A percentile compares a stretch with the other conserved stretches of the same genome.
These are phyloP conservation scores for Kwoniella dejecticola DNA, from an alignment of 768 basidiomycete species.

Conservation along the genomic window DNA sequence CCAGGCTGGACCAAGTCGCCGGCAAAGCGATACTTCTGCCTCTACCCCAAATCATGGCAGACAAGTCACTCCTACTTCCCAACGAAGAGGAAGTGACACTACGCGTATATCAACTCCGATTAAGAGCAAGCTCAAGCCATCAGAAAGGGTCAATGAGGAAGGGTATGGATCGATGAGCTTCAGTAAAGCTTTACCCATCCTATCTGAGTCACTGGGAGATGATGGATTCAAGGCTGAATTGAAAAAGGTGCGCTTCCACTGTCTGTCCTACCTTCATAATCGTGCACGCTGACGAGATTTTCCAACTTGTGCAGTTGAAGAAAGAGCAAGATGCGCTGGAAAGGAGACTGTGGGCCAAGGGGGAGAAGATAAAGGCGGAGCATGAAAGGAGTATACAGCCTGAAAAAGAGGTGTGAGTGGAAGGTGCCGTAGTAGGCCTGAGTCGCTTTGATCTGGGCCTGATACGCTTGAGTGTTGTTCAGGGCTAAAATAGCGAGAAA, in stretches of 20 bases:
- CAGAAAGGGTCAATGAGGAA: conserved; percentile 20
- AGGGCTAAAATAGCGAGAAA: conserved; percentile 37
- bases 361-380: conserved; percentile 44
- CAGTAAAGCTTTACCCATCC: conserved; percentile 37
- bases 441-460: too few species aligned
- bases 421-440: too few species aligned
- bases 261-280: too few species aligned
- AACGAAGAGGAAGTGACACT: neutral
- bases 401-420: conserved; percentile 45
- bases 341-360: conserved; percentile 43
- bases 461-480: neutral
- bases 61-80: neutral
- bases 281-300: too few species aligned
- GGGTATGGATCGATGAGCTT: conserved; percentile 29
- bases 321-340: conserved; percentile 47
- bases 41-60: neutral
- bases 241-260: conserved; percentile 34
- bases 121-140: conserved; percentile 7
- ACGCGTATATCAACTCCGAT: neutral
- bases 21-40: neutral
- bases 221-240: conserved; percentile 40
- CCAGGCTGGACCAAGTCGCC: neutral
- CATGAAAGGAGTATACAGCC: conserved; percentile 37
- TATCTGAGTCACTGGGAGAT: conserved; percentile 37
- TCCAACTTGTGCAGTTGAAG: conserved; percentile 52